Base-by-base conservation (phyloP, 2,329 filamentous ascomycete genomes). In the Fusarium nanum region DNA sequence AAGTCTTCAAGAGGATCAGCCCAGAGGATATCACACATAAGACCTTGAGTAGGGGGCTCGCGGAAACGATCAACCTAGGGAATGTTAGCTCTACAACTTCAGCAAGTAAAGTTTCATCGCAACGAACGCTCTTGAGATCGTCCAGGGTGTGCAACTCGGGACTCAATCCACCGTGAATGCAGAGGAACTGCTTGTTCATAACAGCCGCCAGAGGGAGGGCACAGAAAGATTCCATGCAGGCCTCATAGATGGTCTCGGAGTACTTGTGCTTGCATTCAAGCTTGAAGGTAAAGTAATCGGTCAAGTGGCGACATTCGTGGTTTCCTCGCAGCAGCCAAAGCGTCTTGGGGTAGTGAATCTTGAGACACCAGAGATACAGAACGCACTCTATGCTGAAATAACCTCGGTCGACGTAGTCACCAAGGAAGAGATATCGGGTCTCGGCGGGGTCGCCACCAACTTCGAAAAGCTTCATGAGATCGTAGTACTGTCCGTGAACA, bases 331-430 rank as follows among this genome's bases (percentile, higher is more conserved):
- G 89, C 74, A 99, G 87, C 96, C 96, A 99, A 60, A 99, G 89
- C 22, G 93, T 95, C 82, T 98, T 94, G 56, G 96, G 96, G 79
- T 98, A 99, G 89, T 97, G 97, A 79, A 99, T 98, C 88, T 99
- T 99, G 80, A 99, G 86, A 34, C 92, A 92, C 96, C 96, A 99
- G 27, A 99, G 89, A 81, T 99, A 99, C 50, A 99, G 87, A 65
- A 99, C 96, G 80, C 96, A 99, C 87, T 99, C 96, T 78, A 99
- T 98, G 81, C 94, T 98, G 83, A 98, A 99, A 83, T 99, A 99
- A 56, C 96, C 96, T 80, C 96, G 89, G 80, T 99, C 96, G 71
- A 99, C 96, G 79, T 99, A 99, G 82, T 99, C 96, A 67, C 96
- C 96, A 71, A 99, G 85, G 83, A 99, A 99, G 64, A 99, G 89